These are phyloP conservation scores for Phytopythium montanum DNA, from an alignment of 352 stramenopile species.

Conservation along the genomic window DNA sequence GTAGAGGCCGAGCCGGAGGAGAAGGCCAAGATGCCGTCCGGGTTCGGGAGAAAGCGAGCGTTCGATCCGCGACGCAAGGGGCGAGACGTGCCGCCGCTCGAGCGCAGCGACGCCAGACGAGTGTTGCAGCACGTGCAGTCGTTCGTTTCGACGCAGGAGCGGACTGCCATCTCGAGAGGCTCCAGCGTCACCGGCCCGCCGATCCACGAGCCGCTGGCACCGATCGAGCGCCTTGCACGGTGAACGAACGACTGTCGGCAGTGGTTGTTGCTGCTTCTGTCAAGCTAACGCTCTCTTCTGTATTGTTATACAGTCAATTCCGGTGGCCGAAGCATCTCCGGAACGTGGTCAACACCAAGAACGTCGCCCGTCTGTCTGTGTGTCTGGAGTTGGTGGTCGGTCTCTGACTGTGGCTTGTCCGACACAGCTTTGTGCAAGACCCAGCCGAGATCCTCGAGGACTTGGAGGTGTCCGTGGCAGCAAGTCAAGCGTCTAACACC, in stretches of 20 bases:
- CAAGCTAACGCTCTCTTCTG: background rate
- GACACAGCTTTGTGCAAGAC: constrained; percentile 43
- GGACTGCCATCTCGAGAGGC: constrained; percentile 25
- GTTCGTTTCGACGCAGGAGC: constrained; percentile 27
- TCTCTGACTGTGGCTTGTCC: constrained; percentile 4
- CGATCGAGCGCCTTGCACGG: background rate
- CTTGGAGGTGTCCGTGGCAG: constrained; percentile 25
- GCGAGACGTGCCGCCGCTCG: background rate
- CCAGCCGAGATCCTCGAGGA: constrained; percentile 41
- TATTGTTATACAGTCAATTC: constrained; percentile 48
- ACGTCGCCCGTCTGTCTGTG: constrained; percentile 18
- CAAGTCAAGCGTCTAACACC: background rate
- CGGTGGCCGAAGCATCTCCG: constrained; percentile 64
- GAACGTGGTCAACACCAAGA: constrained; percentile 61
- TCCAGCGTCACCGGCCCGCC: constrained; percentile 31
- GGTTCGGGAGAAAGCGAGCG: too few species aligned
- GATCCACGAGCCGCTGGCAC: constrained; percentile 26
- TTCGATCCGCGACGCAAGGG: background rate
- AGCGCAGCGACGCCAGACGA: background rate
- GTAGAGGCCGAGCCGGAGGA: background rate
- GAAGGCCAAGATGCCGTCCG: background rate
- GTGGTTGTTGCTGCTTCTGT: background rate
- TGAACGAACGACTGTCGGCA: background rate
- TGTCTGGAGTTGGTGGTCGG: background rate
- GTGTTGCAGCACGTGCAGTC: constrained; percentile 12